Base-by-base conservation (phyloP, 495 filamentous ascomycete species). In the Hypoxylon lenormandii region DNA sequence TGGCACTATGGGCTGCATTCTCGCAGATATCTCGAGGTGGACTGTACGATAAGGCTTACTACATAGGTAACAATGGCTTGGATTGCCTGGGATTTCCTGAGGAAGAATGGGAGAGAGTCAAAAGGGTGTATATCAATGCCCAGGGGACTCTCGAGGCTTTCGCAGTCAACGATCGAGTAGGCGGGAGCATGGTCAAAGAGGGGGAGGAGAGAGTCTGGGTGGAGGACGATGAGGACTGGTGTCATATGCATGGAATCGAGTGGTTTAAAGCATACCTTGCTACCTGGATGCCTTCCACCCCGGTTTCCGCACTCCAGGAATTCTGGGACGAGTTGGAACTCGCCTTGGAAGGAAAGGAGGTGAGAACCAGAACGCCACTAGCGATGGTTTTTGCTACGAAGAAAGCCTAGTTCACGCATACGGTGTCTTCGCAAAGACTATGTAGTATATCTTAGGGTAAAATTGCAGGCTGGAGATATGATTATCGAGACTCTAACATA, bases 251-350 rank as follows among this genome's bases (percentile, higher is more conserved):
- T 18, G 56, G 40, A 5, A 63, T 74, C 23, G 45, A 68, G 6
- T 72, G 61, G 54, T 67, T 74, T 15, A 74, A 74, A 51, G 67
- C 28, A 13, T 74, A 72, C 69, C 1, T 72, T 18, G 55, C 50
- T 47, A 74, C 71, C 12, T 72, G 68, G 67, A 49, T 64, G 19
- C 61, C 71, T 1, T 45, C 1, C 38, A 28, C 64, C 43, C 68
- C 55, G 42, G 60, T 69, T n/a, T 23, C 55, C 8, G 63, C 69
- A 36, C 55, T 69, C 0, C 55, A 58, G 21, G 57, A 55, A 4
- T 10, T 56, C 4, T 72, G 68, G 71, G 56, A 74, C 54, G 67
- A 72, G 47, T 19, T 74, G 23, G 56, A 74, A 43, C 3, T 16
- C 22, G 48, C 54, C 18, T 55, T 66, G n/a, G 63, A 49, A 47